phyloP scores from a whole-genome alignment of 2,329 filamentous ascomycete genomes.

The Ciborinia camelliae region DNA sequence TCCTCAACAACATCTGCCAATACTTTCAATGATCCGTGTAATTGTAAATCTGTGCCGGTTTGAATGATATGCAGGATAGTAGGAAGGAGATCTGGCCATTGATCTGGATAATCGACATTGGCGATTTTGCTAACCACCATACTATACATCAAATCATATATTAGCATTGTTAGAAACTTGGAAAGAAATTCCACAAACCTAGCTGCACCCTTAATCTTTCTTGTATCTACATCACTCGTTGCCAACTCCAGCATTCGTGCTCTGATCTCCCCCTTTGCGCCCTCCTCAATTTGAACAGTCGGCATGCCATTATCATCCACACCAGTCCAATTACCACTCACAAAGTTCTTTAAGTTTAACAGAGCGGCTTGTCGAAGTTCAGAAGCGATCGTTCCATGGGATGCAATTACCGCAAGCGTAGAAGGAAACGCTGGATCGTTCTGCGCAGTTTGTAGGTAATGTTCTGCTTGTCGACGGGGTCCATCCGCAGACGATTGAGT shows the following conservation, averaged over 20 bases:
- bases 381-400: slow-evolving; percentile 68
- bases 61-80: slow-evolving; percentile 75
- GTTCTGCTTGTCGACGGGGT: slow-evolving; percentile 81
- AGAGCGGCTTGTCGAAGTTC: slow-evolving; percentile 81
- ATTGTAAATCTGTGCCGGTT: slow-evolving; percentile 69
- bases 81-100: slow-evolving; percentile 88
- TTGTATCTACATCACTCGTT: slow-evolving; percentile 65
- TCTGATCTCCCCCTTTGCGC: slow-evolving; percentile 70
- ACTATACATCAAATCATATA: slow-evolving; percentile 39
- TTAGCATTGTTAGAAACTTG: slow-evolving; percentile 19
- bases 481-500: slow-evolving; percentile 75
- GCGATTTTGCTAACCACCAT: slow-evolving; percentile 90
- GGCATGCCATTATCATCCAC: slow-evolving; percentile 58
- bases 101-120: slow-evolving; percentile 85
- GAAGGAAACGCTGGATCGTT: slow-evolving; percentile 68
- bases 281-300: slow-evolving; percentile 64
- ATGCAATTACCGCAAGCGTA: slow-evolving; percentile 76
- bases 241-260: slow-evolving; percentile 73
- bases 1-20: slow-evolving; percentile 89
- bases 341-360: slow-evolving; percentile 75
- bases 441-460: slow-evolving; percentile 42
- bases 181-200: slow-evolving; percentile 54
- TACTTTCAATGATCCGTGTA: slow-evolving; percentile 87
- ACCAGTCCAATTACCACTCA: slow-evolving; percentile 79
- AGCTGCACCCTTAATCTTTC: slow-evolving; percentile 84